Evolutionary conservation across 164 flowering plant genomes (phyloP).

Genomic region (Dillenia suffruticosa): DNA sequence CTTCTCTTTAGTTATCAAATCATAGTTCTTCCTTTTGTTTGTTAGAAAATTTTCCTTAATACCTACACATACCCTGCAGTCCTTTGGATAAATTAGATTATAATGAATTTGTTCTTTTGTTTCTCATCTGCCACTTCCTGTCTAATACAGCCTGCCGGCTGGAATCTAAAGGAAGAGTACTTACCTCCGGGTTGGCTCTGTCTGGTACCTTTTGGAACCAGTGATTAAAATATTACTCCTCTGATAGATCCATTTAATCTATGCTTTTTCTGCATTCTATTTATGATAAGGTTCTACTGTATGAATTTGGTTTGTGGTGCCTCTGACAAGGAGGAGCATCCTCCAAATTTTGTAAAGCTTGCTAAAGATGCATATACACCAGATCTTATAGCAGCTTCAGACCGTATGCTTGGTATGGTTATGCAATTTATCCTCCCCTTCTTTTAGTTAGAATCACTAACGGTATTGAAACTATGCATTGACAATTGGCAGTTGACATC

Average conservation of each 20-base stretch:
- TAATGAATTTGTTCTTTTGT: not conserved
- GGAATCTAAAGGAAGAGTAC: slow-evolving; percentile 78
- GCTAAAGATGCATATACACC: slow-evolving; percentile 92
- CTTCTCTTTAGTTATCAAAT: not conserved
- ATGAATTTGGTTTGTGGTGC: slow-evolving; percentile 83
- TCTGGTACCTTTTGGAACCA: slow-evolving; percentile 46
- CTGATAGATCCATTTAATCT: too few relatives aligned
- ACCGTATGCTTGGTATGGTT: slow-evolving; percentile 90
- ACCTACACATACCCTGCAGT: not conserved
- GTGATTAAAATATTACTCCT: not conserved
- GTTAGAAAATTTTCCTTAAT: not conserved
- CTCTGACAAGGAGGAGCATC: slow-evolving; percentile 74
- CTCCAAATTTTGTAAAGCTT: slow-evolving; percentile 80
- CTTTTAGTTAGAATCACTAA: not conserved
- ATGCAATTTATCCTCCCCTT: too few relatives aligned
- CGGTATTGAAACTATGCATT: too few relatives aligned
- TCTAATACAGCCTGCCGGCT: slow-evolving; percentile 77
- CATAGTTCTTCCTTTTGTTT: not conserved
- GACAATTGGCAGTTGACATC: too few relatives aligned
- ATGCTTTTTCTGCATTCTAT: too few relatives aligned
- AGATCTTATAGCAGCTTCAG: slow-evolving; percentile 92
- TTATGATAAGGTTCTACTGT: too few relatives aligned
- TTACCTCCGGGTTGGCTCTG: slow-evolving; percentile 90
- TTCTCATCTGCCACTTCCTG: not conserved
- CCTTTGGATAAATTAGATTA: not conserved